These are phyloP conservation scores for Penicillium cosmopolitanum DNA, from an alignment of 495 filamentous ascomycete species.

Conservation along the genomic window DNA sequence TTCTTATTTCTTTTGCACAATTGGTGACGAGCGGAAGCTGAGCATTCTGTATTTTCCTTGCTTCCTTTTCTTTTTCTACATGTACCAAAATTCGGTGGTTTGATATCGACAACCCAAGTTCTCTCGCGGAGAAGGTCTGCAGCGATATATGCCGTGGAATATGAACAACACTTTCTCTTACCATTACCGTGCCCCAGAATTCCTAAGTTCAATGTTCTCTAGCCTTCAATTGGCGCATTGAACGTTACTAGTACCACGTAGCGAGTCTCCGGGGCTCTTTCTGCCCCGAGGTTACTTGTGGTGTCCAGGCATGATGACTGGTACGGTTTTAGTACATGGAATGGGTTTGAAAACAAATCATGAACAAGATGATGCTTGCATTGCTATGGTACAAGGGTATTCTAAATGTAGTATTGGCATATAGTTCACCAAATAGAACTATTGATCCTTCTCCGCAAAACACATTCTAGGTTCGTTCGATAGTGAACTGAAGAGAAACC, in stretches of 20 bases:
- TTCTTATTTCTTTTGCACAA: slow-evolving; percentile 5
- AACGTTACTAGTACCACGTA: neutral
- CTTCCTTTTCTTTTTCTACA: slow-evolving; percentile 30
- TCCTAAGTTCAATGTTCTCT: neutral
- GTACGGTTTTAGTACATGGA: neutral
- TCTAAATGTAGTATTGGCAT: slow-evolving; percentile 6
- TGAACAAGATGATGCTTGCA: neutral
- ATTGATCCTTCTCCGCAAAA: neutral
- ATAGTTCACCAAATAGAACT: slow-evolving; percentile 4
- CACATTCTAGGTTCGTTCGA: slow-evolving; percentile 36
- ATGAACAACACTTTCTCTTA: slow-evolving; percentile 21
- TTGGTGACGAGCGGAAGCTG: slow-evolving; percentile 25
- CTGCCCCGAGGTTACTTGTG: no score
- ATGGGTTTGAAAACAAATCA: neutral
- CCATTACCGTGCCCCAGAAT: neutral
- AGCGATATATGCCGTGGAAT: slow-evolving; percentile 24
- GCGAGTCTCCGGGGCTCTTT: no score
- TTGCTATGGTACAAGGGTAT: slow-evolving; percentile 18
- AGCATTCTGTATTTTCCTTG: slow-evolving; percentile 31
- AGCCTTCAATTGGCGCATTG: neutral
- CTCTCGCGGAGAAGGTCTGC: slow-evolving; percentile 19
- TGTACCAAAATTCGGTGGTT: slow-evolving; percentile 46
- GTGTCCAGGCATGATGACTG: no score
- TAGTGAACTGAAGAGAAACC: slow-evolving; percentile 60
- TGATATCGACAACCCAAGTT: slow-evolving; percentile 33